A percentile compares a stretch with the other conserved stretches of the same genome.
These are phyloP conservation scores for Amaranthus hypochondriacus DNA, from an alignment of 148 eudicot species.

Conservation along the genomic window DNA sequence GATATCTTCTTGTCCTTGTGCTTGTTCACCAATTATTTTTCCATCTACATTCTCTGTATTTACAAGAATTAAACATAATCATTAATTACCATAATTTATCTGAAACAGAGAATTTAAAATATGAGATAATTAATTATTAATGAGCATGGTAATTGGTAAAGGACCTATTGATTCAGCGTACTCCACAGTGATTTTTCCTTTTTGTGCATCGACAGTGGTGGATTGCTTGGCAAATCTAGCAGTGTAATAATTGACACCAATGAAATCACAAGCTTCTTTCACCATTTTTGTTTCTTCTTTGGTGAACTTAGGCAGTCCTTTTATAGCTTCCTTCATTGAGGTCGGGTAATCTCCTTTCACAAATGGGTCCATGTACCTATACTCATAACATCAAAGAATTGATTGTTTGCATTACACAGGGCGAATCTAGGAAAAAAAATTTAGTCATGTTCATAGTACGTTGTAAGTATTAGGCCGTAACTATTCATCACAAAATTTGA, in stretches of 20 bases:
- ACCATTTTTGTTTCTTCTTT: slow-evolving; percentile 2
- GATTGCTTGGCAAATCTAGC: slow-evolving; percentile 4
- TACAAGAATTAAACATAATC: neutral
- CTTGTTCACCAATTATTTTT: slow-evolving; percentile 2
- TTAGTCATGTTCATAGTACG: no score
- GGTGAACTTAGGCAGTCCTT: slow-evolving; percentile 11
- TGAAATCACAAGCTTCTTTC: slow-evolving; percentile 3
- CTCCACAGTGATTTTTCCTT: neutral
- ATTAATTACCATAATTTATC: neutral
- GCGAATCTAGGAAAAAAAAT: no score
- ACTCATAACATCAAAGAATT: no score
- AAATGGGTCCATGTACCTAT: slow-evolving; percentile 16
- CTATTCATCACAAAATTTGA: no score
- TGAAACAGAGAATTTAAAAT: neutral
- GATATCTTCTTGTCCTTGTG: slow-evolving; percentile 13
- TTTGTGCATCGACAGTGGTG: neutral
- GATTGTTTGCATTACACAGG: no score
- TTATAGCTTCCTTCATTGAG: neutral
- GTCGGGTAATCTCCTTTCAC: slow-evolving; percentile 10
- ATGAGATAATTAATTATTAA: no score
- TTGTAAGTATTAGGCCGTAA: no score
- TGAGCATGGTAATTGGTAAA: neutral
- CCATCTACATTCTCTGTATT: slow-evolving; percentile 6
- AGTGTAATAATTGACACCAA: slow-evolving; percentile 17
- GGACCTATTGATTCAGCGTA: slow-evolving; percentile 2